phyloP scores from a whole-genome alignment of 2,329 filamentous ascomycete species.

The Chaetothyriales sp. region DNA sequence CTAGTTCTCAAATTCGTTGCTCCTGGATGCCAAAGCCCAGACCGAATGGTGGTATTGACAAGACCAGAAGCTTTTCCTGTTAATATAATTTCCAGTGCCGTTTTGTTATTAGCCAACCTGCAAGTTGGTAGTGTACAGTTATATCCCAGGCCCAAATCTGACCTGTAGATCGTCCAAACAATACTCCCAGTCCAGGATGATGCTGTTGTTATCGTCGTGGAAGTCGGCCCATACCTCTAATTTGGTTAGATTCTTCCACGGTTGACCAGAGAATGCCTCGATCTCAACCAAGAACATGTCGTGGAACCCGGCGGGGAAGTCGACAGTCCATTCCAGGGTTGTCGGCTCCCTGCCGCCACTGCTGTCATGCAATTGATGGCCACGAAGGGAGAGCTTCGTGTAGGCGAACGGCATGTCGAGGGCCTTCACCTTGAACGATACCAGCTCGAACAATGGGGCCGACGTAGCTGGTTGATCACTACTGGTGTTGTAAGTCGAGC shows the following conservation, averaged over 20 bases:
- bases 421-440: constrained; percentile 16
- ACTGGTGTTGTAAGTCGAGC: neutral
- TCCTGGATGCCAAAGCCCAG: neutral
- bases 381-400: constrained; percentile 8
- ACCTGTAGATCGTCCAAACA: constrained; percentile 17
- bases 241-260: constrained; percentile 12
- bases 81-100: no score
- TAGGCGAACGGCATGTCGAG: constrained; percentile 14
- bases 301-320: constrained; percentile 17
- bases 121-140: neutral
- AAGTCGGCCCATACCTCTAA: constrained; percentile 17
- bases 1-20: neutral
- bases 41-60: neutral
- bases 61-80: no score
- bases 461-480: neutral
- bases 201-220: constrained; percentile 6
- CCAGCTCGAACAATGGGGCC: constrained; percentile 9
- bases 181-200: constrained; percentile 18
- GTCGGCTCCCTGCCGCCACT: neutral
- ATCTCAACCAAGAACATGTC: constrained; percentile 13
- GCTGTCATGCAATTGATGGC: neutral
- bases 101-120: neutral
- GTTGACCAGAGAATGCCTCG: constrained; percentile 10
- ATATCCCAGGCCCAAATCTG: constrained; percentile 1
- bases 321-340: constrained; percentile 13